These are phyloP conservation scores for Vitis hybrid DNA, from an alignment of 177 flowering plant genomes.

Conservation along the genomic window DNA sequence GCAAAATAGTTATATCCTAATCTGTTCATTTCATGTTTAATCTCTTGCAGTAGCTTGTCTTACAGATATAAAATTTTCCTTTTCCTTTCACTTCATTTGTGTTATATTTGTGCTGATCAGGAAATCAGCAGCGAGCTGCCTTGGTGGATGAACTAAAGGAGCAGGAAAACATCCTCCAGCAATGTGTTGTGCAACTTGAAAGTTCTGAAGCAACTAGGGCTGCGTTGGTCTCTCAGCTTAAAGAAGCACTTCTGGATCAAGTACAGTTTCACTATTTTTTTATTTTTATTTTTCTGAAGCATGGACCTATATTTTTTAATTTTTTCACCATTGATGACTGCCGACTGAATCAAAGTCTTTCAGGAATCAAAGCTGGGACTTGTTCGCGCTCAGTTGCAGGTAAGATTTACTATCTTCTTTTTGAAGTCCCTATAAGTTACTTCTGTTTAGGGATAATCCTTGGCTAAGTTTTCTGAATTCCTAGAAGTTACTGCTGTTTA, in stretches of 20 bases:
- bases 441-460: too few relatives aligned
- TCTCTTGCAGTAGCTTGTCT: not conserved
- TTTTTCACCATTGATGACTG: constrained; percentile 2
- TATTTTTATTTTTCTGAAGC: not conserved
- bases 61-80: not conserved
- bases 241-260: constrained; percentile 80
- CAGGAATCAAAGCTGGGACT: constrained; percentile 76
- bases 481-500: too few relatives aligned
- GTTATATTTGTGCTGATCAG: constrained; percentile 26
- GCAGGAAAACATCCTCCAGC: constrained; percentile 57
- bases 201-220: constrained; percentile 55
- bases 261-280: constrained; percentile 31
- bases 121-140: constrained; percentile 42
- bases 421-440: not conserved
- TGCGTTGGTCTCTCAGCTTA: constrained; percentile 56
- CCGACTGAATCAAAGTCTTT: constrained; percentile 15
- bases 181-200: constrained; percentile 62
- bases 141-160: constrained; percentile 56
- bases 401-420: constrained; percentile 28
- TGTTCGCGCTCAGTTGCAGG: constrained; percentile 59
- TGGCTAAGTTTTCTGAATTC: too few relatives aligned
- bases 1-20: too few relatives aligned
- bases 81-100: not conserved
- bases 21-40: too few relatives aligned
- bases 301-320: not conserved